Evolutionary conservation across 2,329 filamentous ascomycete species (phyloP).

Genomic region (Apiospora arundinis): DNA sequence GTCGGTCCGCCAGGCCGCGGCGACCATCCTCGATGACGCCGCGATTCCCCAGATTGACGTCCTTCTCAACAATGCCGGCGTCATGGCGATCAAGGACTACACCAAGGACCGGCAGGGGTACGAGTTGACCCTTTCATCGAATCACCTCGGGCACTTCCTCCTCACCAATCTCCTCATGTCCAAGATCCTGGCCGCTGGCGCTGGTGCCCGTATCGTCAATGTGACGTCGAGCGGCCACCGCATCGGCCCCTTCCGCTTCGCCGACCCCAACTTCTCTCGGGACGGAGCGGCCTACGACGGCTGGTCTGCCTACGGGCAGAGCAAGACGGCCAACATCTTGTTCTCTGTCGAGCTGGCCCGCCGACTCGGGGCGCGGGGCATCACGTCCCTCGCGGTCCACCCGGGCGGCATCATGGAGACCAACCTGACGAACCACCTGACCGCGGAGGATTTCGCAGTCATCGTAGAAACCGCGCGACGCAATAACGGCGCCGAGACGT

Average conservation of each 20-base stretch:
- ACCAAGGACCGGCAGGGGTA: constrained; percentile 18
- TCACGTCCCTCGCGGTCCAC: constrained; percentile 27
- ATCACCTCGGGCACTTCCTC: constrained; percentile 9
- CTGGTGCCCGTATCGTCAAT: constrained; percentile 27
- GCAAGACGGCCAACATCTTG: constrained; percentile 51
- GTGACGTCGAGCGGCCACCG: constrained; percentile 25
- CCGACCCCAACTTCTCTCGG: constrained; percentile 29
- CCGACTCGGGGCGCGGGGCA: constrained; percentile 36
- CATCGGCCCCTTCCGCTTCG: constrained; percentile 25
- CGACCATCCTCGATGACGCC: background rate
- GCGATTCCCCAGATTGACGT: background rate
- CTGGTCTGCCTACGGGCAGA: constrained; percentile 48
- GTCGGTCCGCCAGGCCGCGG: constrained; percentile 1
- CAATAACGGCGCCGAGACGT: constrained; percentile 20
- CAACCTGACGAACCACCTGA: constrained; percentile 9
- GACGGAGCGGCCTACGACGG: constrained; percentile 37
- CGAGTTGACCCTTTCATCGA: background rate
- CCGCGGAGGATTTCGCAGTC: background rate
- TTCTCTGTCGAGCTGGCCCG: constrained; percentile 49
- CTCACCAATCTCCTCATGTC: constrained; percentile 9
- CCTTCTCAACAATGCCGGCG: constrained; percentile 3
- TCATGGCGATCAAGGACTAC: background rate
- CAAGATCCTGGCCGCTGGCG: constrained; percentile 11
- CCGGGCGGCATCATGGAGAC: constrained; percentile 27
- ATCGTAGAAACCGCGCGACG: constrained; percentile 9